These are phyloP conservation scores for Choiromyces venosus DNA, from an alignment of 495 filamentous ascomycete species.

Conservation along the genomic window DNA sequence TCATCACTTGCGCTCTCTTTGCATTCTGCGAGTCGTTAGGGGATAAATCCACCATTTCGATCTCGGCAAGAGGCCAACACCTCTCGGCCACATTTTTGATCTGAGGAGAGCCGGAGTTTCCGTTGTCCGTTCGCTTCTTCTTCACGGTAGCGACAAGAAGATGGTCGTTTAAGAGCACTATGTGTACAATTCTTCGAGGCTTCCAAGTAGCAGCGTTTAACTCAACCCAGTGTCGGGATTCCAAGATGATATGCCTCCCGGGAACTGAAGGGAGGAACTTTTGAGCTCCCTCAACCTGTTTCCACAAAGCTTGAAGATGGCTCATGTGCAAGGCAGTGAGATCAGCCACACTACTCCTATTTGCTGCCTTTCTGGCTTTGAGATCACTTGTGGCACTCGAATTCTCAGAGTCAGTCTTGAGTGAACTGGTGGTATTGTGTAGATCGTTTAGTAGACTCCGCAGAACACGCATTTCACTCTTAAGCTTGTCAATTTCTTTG, in stretches of 20 bases:
- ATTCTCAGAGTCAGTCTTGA: constrained; percentile 40
- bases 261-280: constrained; percentile 89
- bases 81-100: constrained; percentile 84
- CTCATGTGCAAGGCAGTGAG: constrained; percentile 92
- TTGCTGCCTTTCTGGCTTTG: constrained; percentile 59
- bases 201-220: constrained; percentile 97
- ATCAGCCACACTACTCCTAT: constrained; percentile 81
- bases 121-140: constrained; percentile 73
- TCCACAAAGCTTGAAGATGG: constrained; percentile 83
- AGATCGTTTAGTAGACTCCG: constrained; percentile 84
- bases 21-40: constrained; percentile 53
- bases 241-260: constrained; percentile 83
- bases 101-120: constrained; percentile 52
- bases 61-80: constrained; percentile 90
- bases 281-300: constrained; percentile 90
- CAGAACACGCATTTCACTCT: constrained; percentile 88
- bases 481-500: constrained; percentile 96
- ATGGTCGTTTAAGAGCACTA: constrained; percentile 92
- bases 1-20: constrained; percentile 61
- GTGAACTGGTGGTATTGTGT: constrained; percentile 40
- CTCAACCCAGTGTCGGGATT: constrained; percentile 89
- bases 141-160: constrained; percentile 83
- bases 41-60: constrained; percentile 83
- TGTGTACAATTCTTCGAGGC: constrained; percentile 71
- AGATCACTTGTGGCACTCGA: constrained; percentile 43